Percentiles rank a stretch among this genome's conserved stretches.
These are phyloP conservation scores for Aureobasidium subglaciale DNA, from an alignment of 2,329 filamentous ascomycete genomes.

Conservation along the genomic window DNA sequence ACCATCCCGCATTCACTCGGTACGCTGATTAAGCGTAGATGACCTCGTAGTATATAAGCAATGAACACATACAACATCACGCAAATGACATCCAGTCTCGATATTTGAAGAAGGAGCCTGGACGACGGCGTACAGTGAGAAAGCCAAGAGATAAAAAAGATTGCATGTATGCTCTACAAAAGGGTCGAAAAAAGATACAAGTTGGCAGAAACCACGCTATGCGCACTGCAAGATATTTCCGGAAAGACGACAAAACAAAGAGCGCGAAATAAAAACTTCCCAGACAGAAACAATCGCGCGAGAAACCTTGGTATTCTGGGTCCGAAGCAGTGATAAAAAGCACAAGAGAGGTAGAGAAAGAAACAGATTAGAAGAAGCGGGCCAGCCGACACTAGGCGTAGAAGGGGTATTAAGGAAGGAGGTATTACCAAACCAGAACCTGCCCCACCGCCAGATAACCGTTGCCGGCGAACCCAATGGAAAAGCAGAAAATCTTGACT, in stretches of 20 bases:
- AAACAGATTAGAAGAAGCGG: slow-evolving; percentile 28
- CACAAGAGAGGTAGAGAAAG: slow-evolving; percentile 15
- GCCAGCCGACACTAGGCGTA: slow-evolving; percentile 24
- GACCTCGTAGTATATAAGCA: background rate
- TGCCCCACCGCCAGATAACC: slow-evolving; percentile 5
- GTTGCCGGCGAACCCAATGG: slow-evolving; percentile 13
- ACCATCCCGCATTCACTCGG: slow-evolving; percentile 30
- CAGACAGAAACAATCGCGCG: background rate
- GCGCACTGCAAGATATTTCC: slow-evolving; percentile 13
- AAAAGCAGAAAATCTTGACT: slow-evolving; percentile 11
- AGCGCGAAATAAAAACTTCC: slow-evolving; percentile 3
- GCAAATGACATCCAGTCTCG: background rate
- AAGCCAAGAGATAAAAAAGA: slow-evolving; percentile 19
- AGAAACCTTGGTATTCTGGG: slow-evolving; percentile 27
- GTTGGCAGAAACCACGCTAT: slow-evolving; percentile 17
- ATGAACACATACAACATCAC: background rate
- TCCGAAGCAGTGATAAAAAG: slow-evolving; percentile 19
- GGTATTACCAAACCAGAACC: slow-evolving; percentile 11
- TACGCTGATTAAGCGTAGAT: slow-evolving; percentile 25
- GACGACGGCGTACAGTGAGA: slow-evolving; percentile 27
- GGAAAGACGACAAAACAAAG: slow-evolving; percentile 3
- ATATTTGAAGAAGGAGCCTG: too few relatives aligned
- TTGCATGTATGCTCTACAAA: slow-evolving; percentile 13
- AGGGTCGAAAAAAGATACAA: background rate
- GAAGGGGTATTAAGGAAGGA: slow-evolving; percentile 15